A percentile compares a stretch with the other conserved stretches of the same genome.
phyloP scores from a whole-genome alignment of 2,329 filamentous ascomycete genomes.

The Neopestalotiopsis clavispora region DNA sequence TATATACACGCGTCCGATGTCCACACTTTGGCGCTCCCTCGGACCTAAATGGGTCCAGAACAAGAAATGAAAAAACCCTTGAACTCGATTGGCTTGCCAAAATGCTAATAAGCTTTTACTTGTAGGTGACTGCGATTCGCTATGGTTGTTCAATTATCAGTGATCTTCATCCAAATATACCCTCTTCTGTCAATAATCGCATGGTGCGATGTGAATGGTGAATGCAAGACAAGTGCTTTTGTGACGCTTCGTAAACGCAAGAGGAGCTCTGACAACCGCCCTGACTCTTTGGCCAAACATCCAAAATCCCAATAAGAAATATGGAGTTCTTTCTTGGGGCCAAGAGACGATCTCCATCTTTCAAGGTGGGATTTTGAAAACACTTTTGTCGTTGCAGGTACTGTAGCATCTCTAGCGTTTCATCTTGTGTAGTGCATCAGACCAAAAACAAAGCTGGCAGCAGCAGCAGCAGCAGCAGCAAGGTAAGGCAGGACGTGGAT shows the following conservation, averaged over 20 bases:
- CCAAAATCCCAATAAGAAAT: background rate
- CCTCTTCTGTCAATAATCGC: too few relatives aligned
- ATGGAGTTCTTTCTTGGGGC: background rate
- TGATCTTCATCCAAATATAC: too few relatives aligned
- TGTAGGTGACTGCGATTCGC: too few relatives aligned
- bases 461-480: too few relatives aligned
- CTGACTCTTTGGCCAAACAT: background rate
- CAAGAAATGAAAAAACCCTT: background rate
- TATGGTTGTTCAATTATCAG: too few relatives aligned
- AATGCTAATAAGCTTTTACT: too few relatives aligned
- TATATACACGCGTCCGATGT: slow-evolving; percentile 11
- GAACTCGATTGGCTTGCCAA: too few relatives aligned
- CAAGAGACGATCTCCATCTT: background rate
- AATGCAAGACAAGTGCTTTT: too few relatives aligned
- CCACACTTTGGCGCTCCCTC: background rate
- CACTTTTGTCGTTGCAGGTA: background rate
- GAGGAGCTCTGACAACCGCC: background rate
- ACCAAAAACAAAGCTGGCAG: background rate
- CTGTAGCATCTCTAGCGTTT: background rate
- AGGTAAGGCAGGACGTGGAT: background rate
- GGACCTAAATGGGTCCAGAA: background rate
- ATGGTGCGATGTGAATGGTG: too few relatives aligned
- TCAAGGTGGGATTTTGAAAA: background rate
- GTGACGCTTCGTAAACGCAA: too few relatives aligned
- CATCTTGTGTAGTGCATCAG: background rate